These are phyloP conservation scores for Eruca vesicaria DNA, from an alignment of 441 rosid genomes.

Conservation along the genomic window DNA sequence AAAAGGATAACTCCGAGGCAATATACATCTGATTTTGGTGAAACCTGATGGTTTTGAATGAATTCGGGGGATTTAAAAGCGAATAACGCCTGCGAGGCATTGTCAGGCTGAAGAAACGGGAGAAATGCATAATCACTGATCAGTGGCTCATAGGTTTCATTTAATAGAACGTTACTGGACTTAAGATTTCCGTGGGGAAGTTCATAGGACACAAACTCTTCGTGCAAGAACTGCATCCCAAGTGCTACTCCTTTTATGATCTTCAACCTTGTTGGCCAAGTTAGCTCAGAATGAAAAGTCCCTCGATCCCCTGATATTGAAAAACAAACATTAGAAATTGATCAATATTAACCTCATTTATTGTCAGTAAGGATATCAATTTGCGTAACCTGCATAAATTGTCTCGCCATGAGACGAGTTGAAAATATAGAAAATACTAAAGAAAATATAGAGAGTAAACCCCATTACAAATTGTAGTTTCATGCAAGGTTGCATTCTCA, in stretches of 20 bases:
- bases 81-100: neutral
- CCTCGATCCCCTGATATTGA: neutral
- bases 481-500: neutral
- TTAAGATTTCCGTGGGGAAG: neutral
- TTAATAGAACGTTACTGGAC: neutral
- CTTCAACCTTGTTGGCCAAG: neutral
- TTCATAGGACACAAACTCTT: neutral
- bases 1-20: neutral
- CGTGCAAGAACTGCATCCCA: neutral
- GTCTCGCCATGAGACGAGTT: neutral
- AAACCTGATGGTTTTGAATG: neutral
- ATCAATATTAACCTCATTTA: neutral
- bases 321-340: neutral
- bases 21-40: neutral
- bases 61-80: neutral
- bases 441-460: neutral
- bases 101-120: neutral
- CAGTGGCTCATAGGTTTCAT: neutral
- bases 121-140: neutral
- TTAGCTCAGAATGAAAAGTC: neutral
- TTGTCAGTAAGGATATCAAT: neutral
- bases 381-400: neutral
- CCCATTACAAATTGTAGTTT: neutral
- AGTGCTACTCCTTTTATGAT: neutral
- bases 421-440: neutral